These are phyloP conservation scores for Fusarium veterinarium DNA, from an alignment of 2,329 filamentous ascomycete species.

Conservation along the genomic window DNA sequence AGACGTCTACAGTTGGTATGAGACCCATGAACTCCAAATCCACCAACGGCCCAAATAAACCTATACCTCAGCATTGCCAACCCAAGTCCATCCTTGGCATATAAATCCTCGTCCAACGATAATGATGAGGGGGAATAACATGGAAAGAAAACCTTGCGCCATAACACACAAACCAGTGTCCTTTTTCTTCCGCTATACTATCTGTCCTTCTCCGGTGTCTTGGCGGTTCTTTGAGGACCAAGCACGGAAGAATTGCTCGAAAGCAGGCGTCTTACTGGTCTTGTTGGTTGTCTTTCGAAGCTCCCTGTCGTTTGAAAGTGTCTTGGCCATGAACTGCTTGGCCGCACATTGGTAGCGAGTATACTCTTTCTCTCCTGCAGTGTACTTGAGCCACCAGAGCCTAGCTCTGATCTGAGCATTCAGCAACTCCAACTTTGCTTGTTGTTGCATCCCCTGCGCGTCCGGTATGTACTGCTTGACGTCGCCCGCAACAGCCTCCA, in stretches of 20 bases:
- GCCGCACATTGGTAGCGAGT: conserved; percentile 62
- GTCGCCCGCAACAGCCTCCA: conserved; percentile 31
- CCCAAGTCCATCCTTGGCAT: conserved; percentile 23
- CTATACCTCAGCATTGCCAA: conserved; percentile 38
- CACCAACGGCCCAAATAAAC: conserved; percentile 27
- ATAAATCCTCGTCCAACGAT: conserved; percentile 13
- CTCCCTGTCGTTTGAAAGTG: conserved; percentile 48
- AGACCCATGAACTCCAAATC: conserved; percentile 43
- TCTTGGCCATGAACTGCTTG: conserved; percentile 54
- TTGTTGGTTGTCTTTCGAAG: conserved; percentile 42
- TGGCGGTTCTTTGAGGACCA: conserved; percentile 40
- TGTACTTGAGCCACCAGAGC: conserved; percentile 67
- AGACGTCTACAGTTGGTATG: conserved; percentile 44
- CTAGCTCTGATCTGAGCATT: conserved; percentile 67
- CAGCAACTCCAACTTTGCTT: conserved; percentile 59
- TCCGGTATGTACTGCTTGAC: conserved; percentile 35
- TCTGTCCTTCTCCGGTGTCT: conserved; percentile 20
- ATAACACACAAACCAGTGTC: conserved; percentile 18
- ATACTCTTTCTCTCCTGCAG: conserved; percentile 60
- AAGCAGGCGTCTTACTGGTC: conserved; percentile 35
- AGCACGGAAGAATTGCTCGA: conserved; percentile 1
- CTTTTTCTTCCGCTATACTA: conserved; percentile 13
- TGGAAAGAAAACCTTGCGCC: conserved; percentile 22
- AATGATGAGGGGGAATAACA: conserved; percentile 11
- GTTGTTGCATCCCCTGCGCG: conserved; percentile 50